These are phyloP conservation scores for Ciborinia camelliae DNA, from an alignment of 2,329 filamentous ascomycete genomes.

Conservation along the genomic window DNA sequence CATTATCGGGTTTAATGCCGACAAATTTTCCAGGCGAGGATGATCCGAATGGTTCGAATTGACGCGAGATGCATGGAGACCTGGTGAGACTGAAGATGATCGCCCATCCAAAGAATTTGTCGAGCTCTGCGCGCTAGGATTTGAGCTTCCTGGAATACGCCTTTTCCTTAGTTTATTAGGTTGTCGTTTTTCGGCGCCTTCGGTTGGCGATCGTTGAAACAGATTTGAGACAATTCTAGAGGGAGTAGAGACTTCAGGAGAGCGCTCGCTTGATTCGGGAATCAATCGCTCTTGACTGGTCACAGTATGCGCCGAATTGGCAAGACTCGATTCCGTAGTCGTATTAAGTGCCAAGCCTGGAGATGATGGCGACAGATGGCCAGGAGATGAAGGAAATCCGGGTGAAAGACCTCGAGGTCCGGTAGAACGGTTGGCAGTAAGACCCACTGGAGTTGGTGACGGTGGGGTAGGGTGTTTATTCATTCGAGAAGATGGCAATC, in stretches of 20 bases:
- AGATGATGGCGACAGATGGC: conserved; percentile 29
- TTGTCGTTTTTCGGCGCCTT: conserved; percentile 60
- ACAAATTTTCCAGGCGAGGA: conserved; percentile 31
- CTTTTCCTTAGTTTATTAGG: conserved; percentile 93
- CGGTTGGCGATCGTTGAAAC: conserved; percentile 66
- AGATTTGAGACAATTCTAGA: conserved; percentile 67
- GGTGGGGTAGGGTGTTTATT: conserved; percentile 53
- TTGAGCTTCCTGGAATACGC: conserved; percentile 67
- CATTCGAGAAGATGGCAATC: conserved; percentile 64
- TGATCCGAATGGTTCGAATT: conserved; percentile 35
- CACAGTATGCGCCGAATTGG: conserved; percentile 28
- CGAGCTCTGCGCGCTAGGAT: conserved; percentile 88
- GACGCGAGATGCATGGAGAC: conserved; percentile 36
- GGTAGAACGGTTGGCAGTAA: conserved; percentile 20
- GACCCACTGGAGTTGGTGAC: conserved; percentile 39
- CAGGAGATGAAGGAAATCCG: conserved; percentile 21
- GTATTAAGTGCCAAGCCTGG: conserved; percentile 25
- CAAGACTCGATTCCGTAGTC: conserved; percentile 27
- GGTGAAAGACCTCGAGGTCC: conserved; percentile 30
- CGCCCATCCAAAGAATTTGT: conserved; percentile 65
- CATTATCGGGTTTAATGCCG: conserved; percentile 24
- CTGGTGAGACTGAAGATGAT: conserved; percentile 31
- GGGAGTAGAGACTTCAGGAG: conserved; percentile 45
- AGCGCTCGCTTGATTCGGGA: conserved; percentile 31
- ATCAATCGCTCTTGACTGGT: conserved; percentile 50